Conservation (phyloP, 2,329 filamentous ascomycete species). For the Phyllosticta citriasiana region DNA sequence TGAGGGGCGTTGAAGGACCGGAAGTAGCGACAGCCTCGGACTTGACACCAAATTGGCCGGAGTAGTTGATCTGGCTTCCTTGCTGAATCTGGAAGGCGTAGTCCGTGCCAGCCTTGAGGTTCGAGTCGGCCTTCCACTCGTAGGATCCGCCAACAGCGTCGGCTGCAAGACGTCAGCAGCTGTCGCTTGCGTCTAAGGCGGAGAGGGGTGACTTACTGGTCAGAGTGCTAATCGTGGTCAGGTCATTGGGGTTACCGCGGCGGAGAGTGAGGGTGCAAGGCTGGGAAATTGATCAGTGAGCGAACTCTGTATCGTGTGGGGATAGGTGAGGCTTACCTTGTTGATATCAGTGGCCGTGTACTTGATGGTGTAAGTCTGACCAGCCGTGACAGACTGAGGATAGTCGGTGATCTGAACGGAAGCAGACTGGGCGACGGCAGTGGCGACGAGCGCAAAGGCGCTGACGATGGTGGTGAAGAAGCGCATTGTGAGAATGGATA, state of each 20-base stretch:
- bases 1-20: constrained; percentile 33
- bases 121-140: constrained; percentile 40
- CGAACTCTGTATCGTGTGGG: background rate
- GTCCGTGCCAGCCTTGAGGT: constrained; percentile 35
- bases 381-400: constrained; percentile 38
- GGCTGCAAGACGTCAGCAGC: constrained; percentile 19
- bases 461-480: constrained; percentile 40
- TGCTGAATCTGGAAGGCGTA: constrained; percentile 53
- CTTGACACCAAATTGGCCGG: constrained; percentile 38
- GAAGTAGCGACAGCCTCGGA: constrained; percentile 35
- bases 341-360: constrained; percentile 36
- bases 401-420: constrained; percentile 37
- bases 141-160: constrained; percentile 37
- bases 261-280: constrained; percentile 48
- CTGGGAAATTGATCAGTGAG: constrained; percentile 15
- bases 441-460: constrained; percentile 26
- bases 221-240: constrained; percentile 41
- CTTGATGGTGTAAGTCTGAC: constrained; percentile 38
- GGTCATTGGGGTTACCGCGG: constrained; percentile 40
- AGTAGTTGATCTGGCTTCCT: constrained; percentile 45
- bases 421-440: constrained; percentile 35
- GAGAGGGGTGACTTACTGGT: constrained; percentile 32
- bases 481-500: constrained; percentile 35
- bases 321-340: constrained; percentile 12
- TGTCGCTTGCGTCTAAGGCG: background rate